Conservation (phyloP, 352 stramenopile species). For the Pythium aristosporum region DNA sequence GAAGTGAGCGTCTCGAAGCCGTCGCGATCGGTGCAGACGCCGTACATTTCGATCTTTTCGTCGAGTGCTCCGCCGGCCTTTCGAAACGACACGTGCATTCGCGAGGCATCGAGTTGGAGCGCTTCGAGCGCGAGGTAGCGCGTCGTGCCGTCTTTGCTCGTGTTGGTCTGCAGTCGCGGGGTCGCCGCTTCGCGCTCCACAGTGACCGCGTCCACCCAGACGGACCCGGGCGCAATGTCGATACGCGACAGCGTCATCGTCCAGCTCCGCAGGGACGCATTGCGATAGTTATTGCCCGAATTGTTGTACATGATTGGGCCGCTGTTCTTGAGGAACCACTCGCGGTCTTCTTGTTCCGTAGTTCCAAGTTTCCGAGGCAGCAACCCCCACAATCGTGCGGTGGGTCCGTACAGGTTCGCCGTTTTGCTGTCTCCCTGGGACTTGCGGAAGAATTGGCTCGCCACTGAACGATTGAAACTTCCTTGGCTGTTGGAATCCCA, state of each 20-base stretch:
- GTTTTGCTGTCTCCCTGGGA: not conserved
- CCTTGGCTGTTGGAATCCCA: not conserved
- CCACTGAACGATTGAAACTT: not conserved
- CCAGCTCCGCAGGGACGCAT: conserved; percentile 1
- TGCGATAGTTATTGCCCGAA: not conserved
- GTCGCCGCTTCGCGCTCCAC: not conserved
- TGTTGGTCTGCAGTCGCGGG: conserved; percentile 1
- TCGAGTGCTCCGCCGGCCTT: not conserved
- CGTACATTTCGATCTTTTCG: conserved; percentile 2
- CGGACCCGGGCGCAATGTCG: not conserved
- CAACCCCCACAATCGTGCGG: not conserved
- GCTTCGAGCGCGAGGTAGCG: not conserved
- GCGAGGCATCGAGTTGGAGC: not conserved
- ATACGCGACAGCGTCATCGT: conserved; percentile 2
- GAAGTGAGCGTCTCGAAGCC: not conserved
- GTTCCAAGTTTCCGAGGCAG: not conserved
- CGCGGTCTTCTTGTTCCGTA: not conserved
- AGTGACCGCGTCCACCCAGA: conserved; percentile 6
- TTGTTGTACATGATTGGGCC: not conserved
- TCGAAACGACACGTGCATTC: not conserved
- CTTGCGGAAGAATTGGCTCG: not conserved
- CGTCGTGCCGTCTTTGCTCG: not conserved
- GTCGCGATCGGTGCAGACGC: not conserved
- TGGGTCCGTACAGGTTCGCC: not conserved
- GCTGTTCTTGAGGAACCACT: not conserved